Conservation (phyloP, 352 stramenopile species). For the Phytophthora constricta region DNA sequence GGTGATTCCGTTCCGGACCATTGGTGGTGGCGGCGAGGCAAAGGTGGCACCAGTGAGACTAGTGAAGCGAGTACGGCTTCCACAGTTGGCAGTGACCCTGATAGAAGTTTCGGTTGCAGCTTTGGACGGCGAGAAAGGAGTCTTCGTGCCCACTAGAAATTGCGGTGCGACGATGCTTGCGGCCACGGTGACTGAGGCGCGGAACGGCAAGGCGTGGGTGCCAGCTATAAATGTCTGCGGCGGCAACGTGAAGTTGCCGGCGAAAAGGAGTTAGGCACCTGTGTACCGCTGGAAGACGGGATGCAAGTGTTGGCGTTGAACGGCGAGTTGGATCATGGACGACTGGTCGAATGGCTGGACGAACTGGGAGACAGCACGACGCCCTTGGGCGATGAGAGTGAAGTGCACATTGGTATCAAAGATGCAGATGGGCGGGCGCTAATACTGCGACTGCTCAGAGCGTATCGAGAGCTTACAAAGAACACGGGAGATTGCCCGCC, state of each 20-base stretch:
- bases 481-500: constrained; percentile 14
- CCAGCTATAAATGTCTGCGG: constrained; percentile 21
- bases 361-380: background rate
- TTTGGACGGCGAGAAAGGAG: constrained; percentile 2
- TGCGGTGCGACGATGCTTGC: constrained; percentile 5
- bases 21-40: too few species aligned
- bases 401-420: background rate
- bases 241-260: constrained; percentile 5
- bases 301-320: constrained; percentile 18
- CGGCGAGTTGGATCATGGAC: constrained; percentile 1
- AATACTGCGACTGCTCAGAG: constrained; percentile 6
- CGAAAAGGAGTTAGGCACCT: constrained; percentile 13
- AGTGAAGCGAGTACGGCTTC: background rate
- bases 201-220: background rate
- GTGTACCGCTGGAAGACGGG: constrained; percentile 15
- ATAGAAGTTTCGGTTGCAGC: constrained; percentile 4
- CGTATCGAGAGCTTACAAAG: background rate
- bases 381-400: constrained; percentile 10
- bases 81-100: background rate
- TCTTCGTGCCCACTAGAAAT: background rate
- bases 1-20: constrained; percentile 3
- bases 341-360: background rate
- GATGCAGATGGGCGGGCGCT: background rate
- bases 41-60: background rate
- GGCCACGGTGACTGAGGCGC: background rate